phyloP scores from a whole-genome alignment of 2,329 filamentous ascomycete species.

The Myriosclerotinia curreyana region DNA sequence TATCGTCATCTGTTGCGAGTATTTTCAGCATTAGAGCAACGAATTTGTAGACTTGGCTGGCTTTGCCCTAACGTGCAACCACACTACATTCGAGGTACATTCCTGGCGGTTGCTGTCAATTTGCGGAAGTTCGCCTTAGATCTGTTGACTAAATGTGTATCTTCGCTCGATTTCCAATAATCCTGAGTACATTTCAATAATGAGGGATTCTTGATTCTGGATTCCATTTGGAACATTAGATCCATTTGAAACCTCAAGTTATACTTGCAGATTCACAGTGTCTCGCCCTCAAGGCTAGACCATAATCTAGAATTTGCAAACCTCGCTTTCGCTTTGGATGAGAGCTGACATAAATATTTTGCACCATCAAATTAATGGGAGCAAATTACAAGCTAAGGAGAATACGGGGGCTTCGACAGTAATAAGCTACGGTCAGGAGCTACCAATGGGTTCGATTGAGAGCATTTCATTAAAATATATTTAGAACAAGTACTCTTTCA shows the following conservation, averaged over 20 bases:
- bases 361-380: not conserved
- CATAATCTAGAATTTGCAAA: not conserved
- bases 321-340: not conserved
- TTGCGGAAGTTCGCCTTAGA: no score
- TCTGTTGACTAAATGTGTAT: not conserved
- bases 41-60: not conserved
- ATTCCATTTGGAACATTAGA: no score
- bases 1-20: not conserved
- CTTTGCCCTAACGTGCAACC: not conserved
- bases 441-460: not conserved
- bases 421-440: not conserved
- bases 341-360: not conserved
- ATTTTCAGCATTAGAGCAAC: not conserved
- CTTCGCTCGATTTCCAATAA: no score
- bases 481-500: not conserved
- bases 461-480: not conserved
- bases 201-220: no score
- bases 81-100: not conserved
- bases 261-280: no score
- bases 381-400: not conserved
- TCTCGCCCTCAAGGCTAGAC: no score
- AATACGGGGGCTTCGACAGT: no score
- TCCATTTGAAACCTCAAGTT: no score
- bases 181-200: no score
- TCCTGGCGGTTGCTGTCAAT: not conserved